Evolutionary conservation across 176 grass and related monocot genomes (phyloP), one percentile per base, ranked within the genome.

Genomic region (Eleusine indica): DNA sequence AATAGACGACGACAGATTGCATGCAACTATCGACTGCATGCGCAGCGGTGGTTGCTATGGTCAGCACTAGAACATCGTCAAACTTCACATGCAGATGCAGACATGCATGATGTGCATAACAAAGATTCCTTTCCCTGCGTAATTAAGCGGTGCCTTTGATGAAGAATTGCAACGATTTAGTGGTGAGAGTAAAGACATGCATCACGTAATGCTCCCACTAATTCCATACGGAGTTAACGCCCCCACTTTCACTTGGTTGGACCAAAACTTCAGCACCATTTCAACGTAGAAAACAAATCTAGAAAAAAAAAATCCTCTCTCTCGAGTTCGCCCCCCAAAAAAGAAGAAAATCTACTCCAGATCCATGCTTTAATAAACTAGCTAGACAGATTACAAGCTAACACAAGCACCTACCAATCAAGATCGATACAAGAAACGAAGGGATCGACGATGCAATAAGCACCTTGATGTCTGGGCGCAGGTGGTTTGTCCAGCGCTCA

Each of bases 201-300:
- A 60, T 60, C 57, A 60, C 57, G 57, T 60, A 60, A 60, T 63
- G 60, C 60, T 16, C 60, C 60, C 60, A 63, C 60, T 63, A 63
- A 63, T 63, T 63, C 60, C 60, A 28, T 63, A 63, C 22, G 60
- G 60, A 63, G n/a, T 63, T 63, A 63, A 63, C 60, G 60, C 60
- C 60, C 60, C 60, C 60, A 25, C 60, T 63, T 19, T 60, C 60
- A 63, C n/a, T 4, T 3, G n/a, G 14, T 63, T 29, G 60, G 60
- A 63, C 60, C 60, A 63, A 63, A 29, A 63, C 6, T 60, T 60
- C 6, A 60, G 57, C 60, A 29, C 60, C 22, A 11, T 63, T 9
- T 63, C 2, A 29, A 63, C 60, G 60, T 63, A 28, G 9, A 63
- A 63, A 62, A 11, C 6, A 9, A 60, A 22, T 29, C 60, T 21